A percentile compares a stretch with the other conserved stretches of the same genome.
Conservation (phyloP, 139 green algal genomes). For the Chlorella vulgaris region DNA sequence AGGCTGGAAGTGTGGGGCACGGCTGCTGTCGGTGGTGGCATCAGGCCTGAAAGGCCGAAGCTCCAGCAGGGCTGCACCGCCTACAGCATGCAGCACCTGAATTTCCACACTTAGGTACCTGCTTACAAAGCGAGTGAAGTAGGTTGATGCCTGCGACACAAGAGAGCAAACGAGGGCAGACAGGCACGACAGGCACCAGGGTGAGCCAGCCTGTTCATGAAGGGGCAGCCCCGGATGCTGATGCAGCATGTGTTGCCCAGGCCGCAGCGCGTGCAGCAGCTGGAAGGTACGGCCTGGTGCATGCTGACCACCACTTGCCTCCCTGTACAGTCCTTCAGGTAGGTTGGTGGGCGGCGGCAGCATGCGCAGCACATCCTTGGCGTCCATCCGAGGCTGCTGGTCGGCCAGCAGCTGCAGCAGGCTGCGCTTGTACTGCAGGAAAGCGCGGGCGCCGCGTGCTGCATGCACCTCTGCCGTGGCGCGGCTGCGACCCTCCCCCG, state of each 20-base stretch:
- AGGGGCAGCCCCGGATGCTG: too few species aligned
- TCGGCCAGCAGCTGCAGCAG: slow-evolving; percentile 24
- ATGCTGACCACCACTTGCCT: slow-evolving; percentile 12
- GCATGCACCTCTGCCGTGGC: neutral
- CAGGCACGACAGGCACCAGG: neutral
- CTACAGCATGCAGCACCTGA: neutral
- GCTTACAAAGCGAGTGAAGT: neutral
- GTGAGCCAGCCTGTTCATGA: too few species aligned
- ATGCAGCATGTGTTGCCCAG: too few species aligned
- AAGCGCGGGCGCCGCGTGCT: neutral
- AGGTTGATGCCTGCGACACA: neutral
- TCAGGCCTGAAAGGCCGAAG: slow-evolving; percentile 7
- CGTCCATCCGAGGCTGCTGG: neutral
- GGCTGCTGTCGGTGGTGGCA: too few species aligned
- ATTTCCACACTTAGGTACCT: neutral
- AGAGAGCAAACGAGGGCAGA: neutral
- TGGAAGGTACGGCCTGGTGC: too few species aligned
- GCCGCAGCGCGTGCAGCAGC: too few species aligned
- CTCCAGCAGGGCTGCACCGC: neutral
- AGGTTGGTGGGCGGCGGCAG: neutral
- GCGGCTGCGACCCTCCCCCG: too few species aligned
- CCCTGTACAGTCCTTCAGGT: neutral
- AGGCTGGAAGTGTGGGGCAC: neutral
- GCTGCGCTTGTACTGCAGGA: neutral
- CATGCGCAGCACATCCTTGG: neutral